These are phyloP conservation scores for Plasmopara muralis DNA, from an alignment of 352 stramenopile genomes.

Conservation along the genomic window DNA sequence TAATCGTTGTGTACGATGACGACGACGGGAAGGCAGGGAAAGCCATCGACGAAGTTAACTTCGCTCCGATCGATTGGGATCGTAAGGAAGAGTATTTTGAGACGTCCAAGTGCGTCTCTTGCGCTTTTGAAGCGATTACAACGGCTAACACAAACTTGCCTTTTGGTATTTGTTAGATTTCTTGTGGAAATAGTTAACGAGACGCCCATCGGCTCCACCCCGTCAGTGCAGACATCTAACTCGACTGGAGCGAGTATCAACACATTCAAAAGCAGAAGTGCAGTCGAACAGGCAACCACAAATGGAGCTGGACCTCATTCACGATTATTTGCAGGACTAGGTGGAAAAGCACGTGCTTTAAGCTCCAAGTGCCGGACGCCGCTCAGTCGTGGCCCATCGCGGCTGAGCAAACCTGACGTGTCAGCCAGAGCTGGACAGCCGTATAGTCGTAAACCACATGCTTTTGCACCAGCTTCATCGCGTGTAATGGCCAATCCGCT, in stretches of 20 bases:
- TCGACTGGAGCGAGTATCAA: not conserved
- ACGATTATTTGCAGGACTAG: too few species aligned
- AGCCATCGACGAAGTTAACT: conserved; percentile 51
- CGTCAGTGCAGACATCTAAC: conserved; percentile 3
- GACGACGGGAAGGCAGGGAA: conserved; percentile 30
- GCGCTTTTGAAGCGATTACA: not conserved
- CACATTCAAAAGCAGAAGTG: too few species aligned
- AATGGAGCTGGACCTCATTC: too few species aligned
- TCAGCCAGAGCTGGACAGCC: conserved; percentile 3
- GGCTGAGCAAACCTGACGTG: too few species aligned
- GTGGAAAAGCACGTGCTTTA: too few species aligned
- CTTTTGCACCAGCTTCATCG: conserved; percentile 3
- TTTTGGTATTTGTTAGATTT: conserved; percentile 32
- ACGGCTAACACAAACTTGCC: conserved; percentile 1
- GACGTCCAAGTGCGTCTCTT: conserved; percentile 40
- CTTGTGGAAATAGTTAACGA: conserved; percentile 67
- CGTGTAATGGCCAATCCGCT: conserved; percentile 2
- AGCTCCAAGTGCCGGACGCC: too few species aligned
- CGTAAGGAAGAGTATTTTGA: conserved; percentile 50
- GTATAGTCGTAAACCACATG: conserved; percentile 10
- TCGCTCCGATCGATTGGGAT: conserved; percentile 47
- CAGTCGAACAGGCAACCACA: too few species aligned
- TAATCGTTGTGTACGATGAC: conserved; percentile 59
- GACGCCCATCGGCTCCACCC: conserved; percentile 29
- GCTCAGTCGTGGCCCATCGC: too few species aligned